These are phyloP conservation scores for Gastrodia elata DNA, from an alignment of 106 monocot species.

Conservation along the genomic window DNA sequence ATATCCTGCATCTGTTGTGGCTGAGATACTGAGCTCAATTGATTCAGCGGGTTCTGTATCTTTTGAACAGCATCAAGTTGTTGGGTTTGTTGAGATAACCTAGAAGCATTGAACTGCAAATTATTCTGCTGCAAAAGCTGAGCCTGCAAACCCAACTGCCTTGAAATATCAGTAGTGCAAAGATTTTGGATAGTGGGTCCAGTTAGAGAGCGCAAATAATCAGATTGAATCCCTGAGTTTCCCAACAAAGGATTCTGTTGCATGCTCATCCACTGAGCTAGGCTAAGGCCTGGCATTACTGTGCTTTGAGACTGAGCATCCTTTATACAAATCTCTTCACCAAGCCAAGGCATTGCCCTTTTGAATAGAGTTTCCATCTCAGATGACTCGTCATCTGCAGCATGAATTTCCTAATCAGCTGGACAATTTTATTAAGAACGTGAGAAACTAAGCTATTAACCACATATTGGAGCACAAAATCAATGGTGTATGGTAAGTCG, in stretches of 20 bases:
- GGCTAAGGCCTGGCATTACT: conserved; percentile 61
- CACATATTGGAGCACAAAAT: not conserved
- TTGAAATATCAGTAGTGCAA: conserved; percentile 38
- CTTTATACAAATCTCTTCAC: conserved; percentile 75
- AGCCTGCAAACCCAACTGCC: conserved; percentile 45
- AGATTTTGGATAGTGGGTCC: conserved; percentile 43
- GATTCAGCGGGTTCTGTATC: conserved; percentile 27
- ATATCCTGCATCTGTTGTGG: conserved; percentile 36
- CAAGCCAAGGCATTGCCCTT: conserved; percentile 76
- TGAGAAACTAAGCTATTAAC: not conserved
- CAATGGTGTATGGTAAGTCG: not conserved
- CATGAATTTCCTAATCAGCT: not conserved
- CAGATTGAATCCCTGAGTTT: conserved; percentile 44
- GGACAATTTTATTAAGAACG: not conserved
- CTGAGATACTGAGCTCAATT: conserved; percentile 20
- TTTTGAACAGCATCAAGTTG: conserved; percentile 37
- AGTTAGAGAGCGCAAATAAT: conserved; percentile 39
- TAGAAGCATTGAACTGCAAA: conserved; percentile 40
- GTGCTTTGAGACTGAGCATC: conserved; percentile 57
- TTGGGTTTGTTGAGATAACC: conserved; percentile 30
- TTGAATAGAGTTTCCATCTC: conserved; percentile 83
- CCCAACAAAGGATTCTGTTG: conserved; percentile 50
- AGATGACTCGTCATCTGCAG: conserved; percentile 61
- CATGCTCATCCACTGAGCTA: conserved; percentile 85
- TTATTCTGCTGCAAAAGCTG: conserved; percentile 47